These are phyloP conservation scores for Cercospora sesami DNA, from an alignment of 2,329 filamentous ascomycete species.

Conservation along the genomic window DNA sequence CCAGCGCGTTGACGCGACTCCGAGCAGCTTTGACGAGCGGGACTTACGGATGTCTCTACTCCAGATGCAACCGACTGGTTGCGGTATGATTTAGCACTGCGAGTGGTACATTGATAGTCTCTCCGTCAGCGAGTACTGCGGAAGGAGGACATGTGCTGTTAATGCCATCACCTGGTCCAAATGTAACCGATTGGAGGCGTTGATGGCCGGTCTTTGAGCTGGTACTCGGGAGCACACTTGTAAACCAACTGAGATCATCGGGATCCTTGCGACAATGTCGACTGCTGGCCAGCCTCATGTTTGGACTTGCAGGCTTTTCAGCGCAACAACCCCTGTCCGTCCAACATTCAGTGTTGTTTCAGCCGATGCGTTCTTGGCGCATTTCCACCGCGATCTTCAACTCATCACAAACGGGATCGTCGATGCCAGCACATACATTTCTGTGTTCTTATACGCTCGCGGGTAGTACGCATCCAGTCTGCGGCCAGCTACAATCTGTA, in stretches of 20 bases:
- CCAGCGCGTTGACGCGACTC: neutral
- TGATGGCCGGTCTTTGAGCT: neutral
- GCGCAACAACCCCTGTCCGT: neutral
- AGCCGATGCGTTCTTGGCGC: slow-evolving; percentile 1
- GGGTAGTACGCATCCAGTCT: neutral
- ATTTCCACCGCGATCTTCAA: neutral
- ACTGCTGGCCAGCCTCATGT: neutral
- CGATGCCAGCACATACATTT: neutral
- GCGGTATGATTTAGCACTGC: neutral
- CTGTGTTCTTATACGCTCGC: neutral
- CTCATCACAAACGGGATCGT: neutral
- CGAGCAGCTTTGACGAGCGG: neutral
- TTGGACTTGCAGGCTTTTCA: neutral
- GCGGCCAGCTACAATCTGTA: neutral
- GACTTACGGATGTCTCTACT: neutral
- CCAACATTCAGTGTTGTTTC: neutral
- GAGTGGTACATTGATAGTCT: neutral
- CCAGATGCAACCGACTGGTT: neutral
- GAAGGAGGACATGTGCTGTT: neutral
- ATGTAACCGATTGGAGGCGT: neutral
- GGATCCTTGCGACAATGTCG: neutral
- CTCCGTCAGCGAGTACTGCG: neutral
- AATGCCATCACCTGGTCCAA: neutral
- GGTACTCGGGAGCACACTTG: neutral
- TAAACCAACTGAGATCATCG: neutral